These are phyloP conservation scores for Chlamydomonas sp. DNA, from an alignment of 139 green algal species.

Conservation along the genomic window DNA sequence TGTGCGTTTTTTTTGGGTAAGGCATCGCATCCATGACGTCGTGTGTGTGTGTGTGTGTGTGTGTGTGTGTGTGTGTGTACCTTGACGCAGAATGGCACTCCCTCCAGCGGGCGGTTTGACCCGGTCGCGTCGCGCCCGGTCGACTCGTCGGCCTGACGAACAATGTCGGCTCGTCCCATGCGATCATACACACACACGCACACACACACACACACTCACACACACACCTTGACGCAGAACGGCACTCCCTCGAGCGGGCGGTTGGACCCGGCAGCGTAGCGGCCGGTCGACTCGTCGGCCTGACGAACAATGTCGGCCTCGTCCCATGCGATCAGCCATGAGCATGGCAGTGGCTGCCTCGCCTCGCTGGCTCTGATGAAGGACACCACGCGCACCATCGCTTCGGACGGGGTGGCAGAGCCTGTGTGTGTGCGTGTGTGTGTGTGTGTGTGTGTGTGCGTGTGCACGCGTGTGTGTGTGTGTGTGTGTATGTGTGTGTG, in stretches of 20 bases:
- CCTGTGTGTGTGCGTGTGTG: too few relatives aligned
- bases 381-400: neutral
- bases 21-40: too few relatives aligned
- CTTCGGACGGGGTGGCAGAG: neutral
- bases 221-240: slow-evolving; percentile 77
- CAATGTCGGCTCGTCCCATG: too few relatives aligned
- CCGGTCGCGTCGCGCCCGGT: neutral
- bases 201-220: too few relatives aligned
- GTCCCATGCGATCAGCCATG: slow-evolving; percentile 6
- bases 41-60: too few relatives aligned
- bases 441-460: too few relatives aligned
- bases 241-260: slow-evolving; percentile 40
- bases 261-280: neutral
- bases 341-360: neutral
- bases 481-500: too few relatives aligned
- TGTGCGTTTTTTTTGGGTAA: too few relatives aligned
- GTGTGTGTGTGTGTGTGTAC: too few relatives aligned
- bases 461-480: too few relatives aligned
- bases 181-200: too few relatives aligned
- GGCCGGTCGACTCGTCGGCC: neutral
- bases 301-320: slow-evolving; percentile 5
- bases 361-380: slow-evolving; percentile 11
- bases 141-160: neutral
- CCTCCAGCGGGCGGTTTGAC: neutral
- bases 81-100: slow-evolving; percentile 75